Base-by-base conservation (phyloP, 768 basidiomycete genomes). In the Lactifluus volemus region DNA sequence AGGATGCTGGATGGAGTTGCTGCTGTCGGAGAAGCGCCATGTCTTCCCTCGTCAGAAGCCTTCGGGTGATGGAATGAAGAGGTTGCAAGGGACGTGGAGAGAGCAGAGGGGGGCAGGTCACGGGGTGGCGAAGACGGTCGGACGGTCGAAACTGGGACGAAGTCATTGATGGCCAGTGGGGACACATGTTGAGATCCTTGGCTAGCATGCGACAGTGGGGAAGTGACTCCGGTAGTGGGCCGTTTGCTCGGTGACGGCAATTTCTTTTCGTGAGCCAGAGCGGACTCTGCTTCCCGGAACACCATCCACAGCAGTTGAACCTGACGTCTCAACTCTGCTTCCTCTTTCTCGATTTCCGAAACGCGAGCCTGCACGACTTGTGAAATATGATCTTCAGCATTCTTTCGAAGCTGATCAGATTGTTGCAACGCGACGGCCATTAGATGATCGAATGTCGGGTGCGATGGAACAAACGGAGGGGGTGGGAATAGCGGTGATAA, bases 391-490 rank as follows among this genome's bases (percentile, higher is more conserved):
- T 79, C 79, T 70, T 90, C 85, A 14, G 84, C 84, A 52, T 74
- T 70, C 32, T 75, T 71, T 61, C 88, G 81, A 53, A 83, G 70
- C 54, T 73, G 75, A 44, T 82, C 74, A 0, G 87, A 88, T 66
- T 79, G 74, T 38, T 77, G 71, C 29, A 73, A 69, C 14, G 89
- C 89, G 52, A 84, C 68, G 25, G 78, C 75, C 15, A 84, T 78
- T 36, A 92, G 76, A 69, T 88, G 83, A 47, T 75, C 63, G 68
- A 91, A 92, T 45, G 84, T 80, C 7, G 83, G 82, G 66, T 92
- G 86, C 17, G 85, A 82, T 7, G 89, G 85, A 0, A 85, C 81
- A 71, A 88, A 91, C 17, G 89, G 89, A 21, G 85, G 82, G 17
- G 88, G 88, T 30, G 84, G 82, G 69, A 89, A 86, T 42, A 91